Percentiles rank a stretch among this genome's conserved stretches.
These are phyloP conservation scores for Hondaea fermentalgiana DNA, from an alignment of 108 stramenopile species.

Conservation along the genomic window DNA sequence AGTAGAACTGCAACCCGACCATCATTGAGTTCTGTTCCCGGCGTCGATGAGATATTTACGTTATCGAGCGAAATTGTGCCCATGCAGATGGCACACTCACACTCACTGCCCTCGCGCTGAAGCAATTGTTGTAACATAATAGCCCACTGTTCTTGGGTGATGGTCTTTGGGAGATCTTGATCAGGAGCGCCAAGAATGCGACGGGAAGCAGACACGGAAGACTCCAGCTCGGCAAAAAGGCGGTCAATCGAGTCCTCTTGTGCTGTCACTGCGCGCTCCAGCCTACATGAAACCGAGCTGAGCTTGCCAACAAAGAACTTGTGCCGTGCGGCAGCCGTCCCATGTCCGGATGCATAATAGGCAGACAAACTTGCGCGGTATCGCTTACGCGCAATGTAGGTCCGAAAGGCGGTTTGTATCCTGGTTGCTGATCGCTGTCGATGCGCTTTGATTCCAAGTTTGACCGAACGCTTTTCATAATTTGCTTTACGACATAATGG, in stretches of 20 bases:
- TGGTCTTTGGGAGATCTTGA: background rate
- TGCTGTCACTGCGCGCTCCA: background rate
- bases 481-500: background rate
- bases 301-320: background rate
- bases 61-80: background rate
- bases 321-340: background rate
- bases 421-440: background rate
- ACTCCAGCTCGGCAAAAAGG: background rate
- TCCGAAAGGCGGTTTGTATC: background rate
- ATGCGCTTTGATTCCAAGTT: background rate
- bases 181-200: background rate
- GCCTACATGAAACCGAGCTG: background rate
- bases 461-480: background rate
- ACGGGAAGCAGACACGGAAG: background rate
- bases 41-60: background rate
- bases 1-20: background rate
- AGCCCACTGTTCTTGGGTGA: background rate
- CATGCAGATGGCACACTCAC: slow-evolving; percentile 3
- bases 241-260: slow-evolving; percentile 15
- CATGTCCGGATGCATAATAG: background rate
- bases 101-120: background rate
- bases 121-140: background rate
- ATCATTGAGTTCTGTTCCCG: too few species aligned
- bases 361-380: background rate
- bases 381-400: background rate